phyloP scores from a whole-genome alignment of 257 asterid species.

The Solanum verrucosum region DNA sequence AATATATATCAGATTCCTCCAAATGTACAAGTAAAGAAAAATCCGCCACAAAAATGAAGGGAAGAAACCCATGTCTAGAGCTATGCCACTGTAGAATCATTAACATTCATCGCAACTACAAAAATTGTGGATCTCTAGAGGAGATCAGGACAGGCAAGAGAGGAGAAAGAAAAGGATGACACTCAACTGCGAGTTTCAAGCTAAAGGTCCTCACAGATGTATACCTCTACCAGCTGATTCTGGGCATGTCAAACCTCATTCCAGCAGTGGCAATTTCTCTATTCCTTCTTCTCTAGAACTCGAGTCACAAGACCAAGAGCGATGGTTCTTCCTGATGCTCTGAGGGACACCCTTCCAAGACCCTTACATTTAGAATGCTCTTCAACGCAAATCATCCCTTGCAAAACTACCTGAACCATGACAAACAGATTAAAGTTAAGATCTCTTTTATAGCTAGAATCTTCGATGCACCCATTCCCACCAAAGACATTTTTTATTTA shows the following conservation, averaged over 20 bases:
- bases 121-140: neutral
- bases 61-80: neutral
- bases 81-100: neutral
- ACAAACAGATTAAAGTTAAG: neutral
- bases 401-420: slow-evolving; percentile 45
- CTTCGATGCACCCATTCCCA: neutral
- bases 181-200: neutral
- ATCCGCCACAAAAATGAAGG: neutral
- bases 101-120: neutral
- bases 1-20: neutral
- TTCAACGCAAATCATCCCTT: slow-evolving; percentile 62
- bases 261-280: neutral
- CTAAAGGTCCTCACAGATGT: neutral
- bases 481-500: neutral
- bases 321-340: slow-evolving; percentile 75
- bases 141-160: neutral
- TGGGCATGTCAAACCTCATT: neutral
- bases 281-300: neutral
- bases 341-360: slow-evolving; percentile 76
- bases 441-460: neutral
- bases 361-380: slow-evolving; percentile 55
- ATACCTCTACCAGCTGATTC: neutral
- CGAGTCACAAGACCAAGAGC: slow-evolving; percentile 40
- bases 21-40: neutral
- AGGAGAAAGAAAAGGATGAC: neutral